phyloP scores from a whole-genome alignment of 2,329 filamentous ascomycete species.

The Sarocladiaceae sp. region DNA sequence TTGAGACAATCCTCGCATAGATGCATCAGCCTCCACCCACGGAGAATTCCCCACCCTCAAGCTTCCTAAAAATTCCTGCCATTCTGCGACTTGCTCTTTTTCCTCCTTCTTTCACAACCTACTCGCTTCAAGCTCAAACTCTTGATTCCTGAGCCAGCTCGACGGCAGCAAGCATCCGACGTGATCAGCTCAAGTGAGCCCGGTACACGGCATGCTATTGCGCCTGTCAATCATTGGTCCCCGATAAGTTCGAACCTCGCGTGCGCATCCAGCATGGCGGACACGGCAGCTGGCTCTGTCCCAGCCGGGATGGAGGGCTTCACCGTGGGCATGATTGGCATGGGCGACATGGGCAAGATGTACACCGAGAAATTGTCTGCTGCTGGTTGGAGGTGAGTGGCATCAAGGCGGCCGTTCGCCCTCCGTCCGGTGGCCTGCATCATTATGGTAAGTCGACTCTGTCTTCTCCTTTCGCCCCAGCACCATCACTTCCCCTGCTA shows the following conservation, averaged over 20 bases:
- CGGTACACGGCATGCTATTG: not conserved
- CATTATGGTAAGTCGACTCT: slow-evolving; percentile 30
- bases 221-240: not conserved
- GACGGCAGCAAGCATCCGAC: not conserved
- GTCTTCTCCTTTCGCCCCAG: slow-evolving; percentile 10
- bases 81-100: slow-evolving; percentile 12
- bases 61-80: slow-evolving; percentile 9
- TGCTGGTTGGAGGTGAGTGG: slow-evolving; percentile 85
- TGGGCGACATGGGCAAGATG: slow-evolving; percentile 99
- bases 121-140: not conserved
- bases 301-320: slow-evolving; percentile 57
- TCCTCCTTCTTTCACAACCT: slow-evolving; percentile 11
- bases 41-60: not conserved
- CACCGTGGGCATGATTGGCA: slow-evolving; percentile 89
- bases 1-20: slow-evolving; percentile 4
- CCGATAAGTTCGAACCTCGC: not conserved
- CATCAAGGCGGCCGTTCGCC: too few relatives aligned
- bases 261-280: slow-evolving; percentile 4
- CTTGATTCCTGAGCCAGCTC: not conserved
- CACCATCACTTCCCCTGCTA: slow-evolving; percentile 34
- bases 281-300: slow-evolving; percentile 14
- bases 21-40: slow-evolving; percentile 5
- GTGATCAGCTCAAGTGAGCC: slow-evolving; percentile 6
- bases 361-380: slow-evolving; percentile 83
- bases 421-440: not conserved